Percentiles rank a stretch among this genome's conserved stretches.
These are phyloP conservation scores for Amylocarpus encephaloides DNA, from an alignment of 2,329 filamentous ascomycete genomes.

Conservation along the genomic window DNA sequence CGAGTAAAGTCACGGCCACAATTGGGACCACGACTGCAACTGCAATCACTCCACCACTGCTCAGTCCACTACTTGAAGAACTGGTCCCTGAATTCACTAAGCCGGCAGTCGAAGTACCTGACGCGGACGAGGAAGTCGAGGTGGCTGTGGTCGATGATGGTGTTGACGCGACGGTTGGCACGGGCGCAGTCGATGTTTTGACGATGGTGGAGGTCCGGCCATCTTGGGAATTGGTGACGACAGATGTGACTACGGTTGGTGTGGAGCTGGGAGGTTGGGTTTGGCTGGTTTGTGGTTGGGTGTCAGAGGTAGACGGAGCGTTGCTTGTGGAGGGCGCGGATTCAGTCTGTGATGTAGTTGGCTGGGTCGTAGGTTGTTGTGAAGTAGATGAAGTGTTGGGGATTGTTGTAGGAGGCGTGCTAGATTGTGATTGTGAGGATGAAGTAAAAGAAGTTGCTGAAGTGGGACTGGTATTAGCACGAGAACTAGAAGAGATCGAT, in stretches of 20 bases:
- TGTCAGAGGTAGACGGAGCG: conserved; percentile 19
- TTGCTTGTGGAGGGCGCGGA: conserved; percentile 6
- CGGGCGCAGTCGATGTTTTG: conserved; percentile 9
- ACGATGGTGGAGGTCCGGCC: conserved; percentile 2
- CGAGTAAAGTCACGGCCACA: conserved; percentile 74
- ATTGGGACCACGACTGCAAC: conserved; percentile 93
- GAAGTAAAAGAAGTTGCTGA: conserved; percentile 10
- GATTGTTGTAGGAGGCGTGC: conserved; percentile 6
- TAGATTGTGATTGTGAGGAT: conserved; percentile 17
- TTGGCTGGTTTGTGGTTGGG: conserved; percentile 13
- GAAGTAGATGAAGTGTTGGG: too few relatives aligned
- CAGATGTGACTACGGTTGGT: conserved; percentile 12
- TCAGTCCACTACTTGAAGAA: conserved; percentile 35
- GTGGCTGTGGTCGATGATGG: conserved; percentile 10
- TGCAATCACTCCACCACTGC: conserved; percentile 67
- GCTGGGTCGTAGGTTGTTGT: conserved; percentile 1
- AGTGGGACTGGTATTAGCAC: conserved; percentile 26
- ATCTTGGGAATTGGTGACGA: conserved; percentile 7
- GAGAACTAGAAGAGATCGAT: conserved; percentile 20
- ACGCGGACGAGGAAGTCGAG: conserved; percentile 20
- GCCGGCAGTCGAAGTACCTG: conserved; percentile 20
- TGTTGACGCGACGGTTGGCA: background rate
- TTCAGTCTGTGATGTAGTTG: background rate
- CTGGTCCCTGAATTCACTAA: conserved; percentile 8
- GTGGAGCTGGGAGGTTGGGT: conserved; percentile 16